phyloP scores from a whole-genome alignment of 805 yeast genomes.

The Candida nemodendra region DNA sequence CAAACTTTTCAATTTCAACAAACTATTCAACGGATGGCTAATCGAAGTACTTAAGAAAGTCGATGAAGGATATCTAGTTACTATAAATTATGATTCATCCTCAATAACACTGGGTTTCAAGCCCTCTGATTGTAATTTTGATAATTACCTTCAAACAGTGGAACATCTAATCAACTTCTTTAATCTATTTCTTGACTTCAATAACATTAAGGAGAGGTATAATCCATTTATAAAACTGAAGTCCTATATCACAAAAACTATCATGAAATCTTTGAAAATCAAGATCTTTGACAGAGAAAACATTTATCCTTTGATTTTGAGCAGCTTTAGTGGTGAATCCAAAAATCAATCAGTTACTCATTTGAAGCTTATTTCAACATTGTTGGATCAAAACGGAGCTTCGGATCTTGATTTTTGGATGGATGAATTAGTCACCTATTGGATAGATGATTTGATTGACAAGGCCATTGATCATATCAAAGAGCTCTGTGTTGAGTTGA shows the following conservation, averaged over 20 bases:
- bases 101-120: slow-evolving; percentile 6
- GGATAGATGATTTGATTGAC: slow-evolving; percentile 28
- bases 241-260: slow-evolving; percentile 17
- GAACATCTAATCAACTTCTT: slow-evolving; percentile 24
- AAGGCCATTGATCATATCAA: slow-evolving; percentile 28
- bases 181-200: slow-evolving; percentile 18
- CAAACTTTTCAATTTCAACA: slow-evolving; percentile 23
- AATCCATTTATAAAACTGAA: slow-evolving; percentile 18
- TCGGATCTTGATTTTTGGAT: slow-evolving; percentile 36
- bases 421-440: slow-evolving; percentile 29
- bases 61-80: slow-evolving; percentile 10
- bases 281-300: slow-evolving; percentile 24
- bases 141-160: slow-evolving; percentile 16
- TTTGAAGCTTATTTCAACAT: slow-evolving; percentile 20
- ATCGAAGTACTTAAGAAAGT: slow-evolving; percentile 15
- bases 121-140: slow-evolving; percentile 1
- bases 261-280: slow-evolving; percentile 21
- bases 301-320: slow-evolving; percentile 27
- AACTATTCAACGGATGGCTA: slow-evolving; percentile 24
- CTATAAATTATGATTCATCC: slow-evolving; percentile 5
- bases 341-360: slow-evolving; percentile 6
- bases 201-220: slow-evolving; percentile 4
- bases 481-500: slow-evolving; percentile 16
- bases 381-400: slow-evolving; percentile 23
- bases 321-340: slow-evolving; percentile 16